Conservation (phyloP, 139 green algal species). For the Coccomyxa sp. region DNA sequence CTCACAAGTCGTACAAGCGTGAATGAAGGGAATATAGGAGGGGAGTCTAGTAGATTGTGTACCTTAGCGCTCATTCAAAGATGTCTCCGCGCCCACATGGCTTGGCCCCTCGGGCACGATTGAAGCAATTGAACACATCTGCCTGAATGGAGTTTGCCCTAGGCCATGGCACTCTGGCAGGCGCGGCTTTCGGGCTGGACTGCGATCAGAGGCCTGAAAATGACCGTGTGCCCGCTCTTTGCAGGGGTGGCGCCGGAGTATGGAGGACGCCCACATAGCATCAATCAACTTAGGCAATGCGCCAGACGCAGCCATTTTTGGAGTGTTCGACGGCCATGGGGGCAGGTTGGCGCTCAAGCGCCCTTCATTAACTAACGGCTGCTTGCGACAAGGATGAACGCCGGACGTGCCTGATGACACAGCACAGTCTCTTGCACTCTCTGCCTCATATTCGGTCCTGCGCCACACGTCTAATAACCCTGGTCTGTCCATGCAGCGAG, state of each 20-base stretch:
- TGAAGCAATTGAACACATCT: too few relatives aligned
- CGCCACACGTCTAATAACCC: background rate
- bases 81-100: background rate
- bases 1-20: too few relatives aligned
- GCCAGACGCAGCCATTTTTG: slow-evolving; percentile 60
- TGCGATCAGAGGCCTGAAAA: too few relatives aligned
- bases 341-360: slow-evolving; percentile 41
- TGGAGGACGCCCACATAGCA: slow-evolving; percentile 74
- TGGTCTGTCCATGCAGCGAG: slow-evolving; percentile 39
- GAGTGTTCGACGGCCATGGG: slow-evolving; percentile 87
- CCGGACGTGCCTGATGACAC: background rate
- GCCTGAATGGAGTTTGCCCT: too few relatives aligned
- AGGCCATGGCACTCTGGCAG: too few relatives aligned
- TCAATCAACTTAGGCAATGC: slow-evolving; percentile 26
- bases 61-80: background rate
- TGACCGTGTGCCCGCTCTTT: too few relatives aligned
- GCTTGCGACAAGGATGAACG: background rate
- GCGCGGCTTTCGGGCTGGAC: too few relatives aligned
- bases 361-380: background rate
- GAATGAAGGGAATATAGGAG: too few relatives aligned
- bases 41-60: background rate
- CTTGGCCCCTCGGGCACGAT: too few relatives aligned
- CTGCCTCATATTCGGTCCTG: background rate
- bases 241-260: slow-evolving; percentile 79
- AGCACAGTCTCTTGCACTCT: background rate